phyloP scores from a whole-genome alignment of 2,329 filamentous ascomycete species.

The Fusarium buxicola region DNA sequence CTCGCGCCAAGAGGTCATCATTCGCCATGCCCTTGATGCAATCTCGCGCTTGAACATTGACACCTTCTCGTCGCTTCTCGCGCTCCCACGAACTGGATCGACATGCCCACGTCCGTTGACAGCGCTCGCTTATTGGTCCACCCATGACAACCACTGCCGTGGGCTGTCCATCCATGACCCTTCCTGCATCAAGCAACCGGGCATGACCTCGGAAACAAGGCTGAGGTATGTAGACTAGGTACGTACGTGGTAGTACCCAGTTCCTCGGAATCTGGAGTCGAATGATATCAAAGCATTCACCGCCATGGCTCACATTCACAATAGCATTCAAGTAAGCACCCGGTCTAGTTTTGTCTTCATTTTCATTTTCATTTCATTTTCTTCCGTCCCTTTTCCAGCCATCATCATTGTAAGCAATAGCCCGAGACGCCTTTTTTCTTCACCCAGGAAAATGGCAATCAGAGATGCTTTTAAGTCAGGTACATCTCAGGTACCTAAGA shows the following conservation, averaged over 20 bases:
- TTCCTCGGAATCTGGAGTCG: slow-evolving; percentile 5
- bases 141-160: slow-evolving; percentile 9
- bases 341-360: slow-evolving; percentile 17
- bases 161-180: slow-evolving; percentile 22
- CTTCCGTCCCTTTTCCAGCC: slow-evolving; percentile 35
- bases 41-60: not conserved
- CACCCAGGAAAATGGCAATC: slow-evolving; percentile 65
- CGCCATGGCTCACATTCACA: not conserved
- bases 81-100: slow-evolving; percentile 27
- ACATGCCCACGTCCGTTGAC: slow-evolving; percentile 34
- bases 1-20: slow-evolving; percentile 12
- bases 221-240: too few relatives aligned
- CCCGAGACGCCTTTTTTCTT: slow-evolving; percentile 44
- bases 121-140: slow-evolving; percentile 29
- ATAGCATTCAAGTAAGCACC: slow-evolving; percentile 18
- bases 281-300: slow-evolving; percentile 18
- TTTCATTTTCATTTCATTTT: slow-evolving; percentile 9
- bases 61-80: slow-evolving; percentile 11
- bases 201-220: slow-evolving; percentile 3
- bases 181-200: slow-evolving; percentile 33
- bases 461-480: slow-evolving; percentile 39
- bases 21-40: slow-evolving; percentile 1
- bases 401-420: slow-evolving; percentile 40
- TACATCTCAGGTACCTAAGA: slow-evolving; percentile 28
- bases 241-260: too few relatives aligned